phyloP scores from a whole-genome alignment of 2,329 filamentous ascomycete genomes.

The Penicillium brevicompactum region DNA sequence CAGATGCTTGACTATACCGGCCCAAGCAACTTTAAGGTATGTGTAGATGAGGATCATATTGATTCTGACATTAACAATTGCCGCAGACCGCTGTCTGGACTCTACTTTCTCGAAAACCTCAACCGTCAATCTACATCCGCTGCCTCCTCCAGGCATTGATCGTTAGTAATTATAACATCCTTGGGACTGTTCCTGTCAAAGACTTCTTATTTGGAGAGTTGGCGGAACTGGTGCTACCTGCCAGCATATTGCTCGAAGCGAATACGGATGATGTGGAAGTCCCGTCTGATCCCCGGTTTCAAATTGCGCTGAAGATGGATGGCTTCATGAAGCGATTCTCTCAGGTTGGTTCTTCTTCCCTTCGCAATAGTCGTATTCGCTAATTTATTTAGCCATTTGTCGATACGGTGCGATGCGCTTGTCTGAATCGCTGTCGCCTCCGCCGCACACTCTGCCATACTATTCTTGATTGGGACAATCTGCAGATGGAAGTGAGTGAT shows the following conservation, averaged over 20 bases:
- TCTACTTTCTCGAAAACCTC: constrained; percentile 77
- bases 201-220: constrained; percentile 81
- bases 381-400: constrained; percentile 67
- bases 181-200: constrained; percentile 69
- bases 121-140: constrained; percentile 81
- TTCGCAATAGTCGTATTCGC: not conserved
- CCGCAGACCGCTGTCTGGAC: constrained; percentile 69
- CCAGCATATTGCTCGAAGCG: constrained; percentile 69
- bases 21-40: constrained; percentile 69
- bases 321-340: constrained; percentile 59
- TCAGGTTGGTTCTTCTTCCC: constrained; percentile 38
- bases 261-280: constrained; percentile 76
- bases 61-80: constrained; percentile 5
- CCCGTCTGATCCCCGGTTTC: constrained; percentile 71
- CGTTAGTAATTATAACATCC: constrained; percentile 70
- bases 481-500: constrained; percentile 70
- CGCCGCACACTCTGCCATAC: constrained; percentile 87
- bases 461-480: constrained; percentile 77
- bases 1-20: constrained; percentile 69
- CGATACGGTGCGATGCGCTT: constrained; percentile 80
- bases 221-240: constrained; percentile 73
- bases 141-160: constrained; percentile 76
- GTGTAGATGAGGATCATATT: constrained; percentile 19
- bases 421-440: constrained; percentile 86
- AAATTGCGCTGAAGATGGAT: constrained; percentile 75